Base-by-base conservation (phyloP, 2,329 filamentous ascomycete species). In the Colletotrichum cuscutae region DNA sequence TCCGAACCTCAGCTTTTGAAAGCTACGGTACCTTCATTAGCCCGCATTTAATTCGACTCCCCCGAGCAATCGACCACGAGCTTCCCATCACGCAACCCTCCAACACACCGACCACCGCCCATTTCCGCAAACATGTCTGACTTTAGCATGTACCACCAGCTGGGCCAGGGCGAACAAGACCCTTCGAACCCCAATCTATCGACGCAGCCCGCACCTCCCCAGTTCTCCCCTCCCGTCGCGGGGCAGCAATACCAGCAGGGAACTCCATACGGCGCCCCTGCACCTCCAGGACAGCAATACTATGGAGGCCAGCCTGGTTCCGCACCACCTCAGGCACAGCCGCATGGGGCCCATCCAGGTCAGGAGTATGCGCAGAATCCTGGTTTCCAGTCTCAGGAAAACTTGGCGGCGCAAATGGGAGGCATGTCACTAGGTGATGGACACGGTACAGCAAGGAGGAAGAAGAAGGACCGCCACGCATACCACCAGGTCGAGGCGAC, bases 401-500 rank as follows among this genome's bases (percentile, higher is more conserved):
- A 85, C 19, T 81, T 95, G 72, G 88, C 91, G 59, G 88, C 91
- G 68, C 95, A 97, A 82, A 93, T 97, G 92, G 92, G 92, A 54
- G 91, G 91, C 73, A 90, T 97, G 89, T 91, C 88, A 53, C 85
- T 97, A 76, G 90, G 88, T 3, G 87, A 88, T 54, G 83, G 86
- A 58, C 85, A 86, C 46, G 81, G 89, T 61, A 85, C 85, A 2
- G 84, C 83, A 70, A 88, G 91, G 81, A 93, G 87, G 82, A 94
- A 95, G 88, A 98, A 98, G 90, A 98, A 98, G 88, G 93, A 98
- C 81, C 91, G 95, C 72, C 96, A 98, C 84, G 96, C 95, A 75
- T 94, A 97, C 82, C 96, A 98, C 82, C 92, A 91, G 52, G 90
- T 98, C 65, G 94, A 96, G 76, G 90, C 93, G 26, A 87, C 87